phyloP scores from a whole-genome alignment of 78 protist genomes.

The Protostelium mycophagum region DNA sequence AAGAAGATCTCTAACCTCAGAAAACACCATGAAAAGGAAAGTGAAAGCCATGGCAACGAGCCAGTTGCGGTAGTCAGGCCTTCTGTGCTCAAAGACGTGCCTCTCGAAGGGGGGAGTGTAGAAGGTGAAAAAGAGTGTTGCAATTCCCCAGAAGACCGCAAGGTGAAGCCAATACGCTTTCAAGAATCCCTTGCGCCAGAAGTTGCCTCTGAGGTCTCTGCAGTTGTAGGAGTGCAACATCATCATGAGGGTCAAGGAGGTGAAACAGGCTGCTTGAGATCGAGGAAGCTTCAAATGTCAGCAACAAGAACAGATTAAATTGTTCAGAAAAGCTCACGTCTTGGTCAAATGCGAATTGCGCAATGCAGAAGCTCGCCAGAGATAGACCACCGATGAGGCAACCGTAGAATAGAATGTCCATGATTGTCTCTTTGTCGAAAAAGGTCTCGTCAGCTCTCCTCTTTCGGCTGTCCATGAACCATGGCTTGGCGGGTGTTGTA shows the following conservation, averaged over 20 bases:
- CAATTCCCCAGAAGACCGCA: neutral
- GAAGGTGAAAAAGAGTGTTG: neutral
- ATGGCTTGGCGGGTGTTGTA: neutral
- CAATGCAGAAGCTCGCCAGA: neutral
- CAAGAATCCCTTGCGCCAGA: neutral
- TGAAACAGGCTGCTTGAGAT: neutral
- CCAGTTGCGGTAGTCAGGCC: neutral
- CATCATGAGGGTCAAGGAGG: neutral
- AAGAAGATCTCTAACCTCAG: neutral
- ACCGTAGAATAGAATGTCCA: neutral
- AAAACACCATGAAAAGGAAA: neutral
- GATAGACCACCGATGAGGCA: neutral
- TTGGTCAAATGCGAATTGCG: neutral
- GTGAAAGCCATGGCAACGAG: neutral
- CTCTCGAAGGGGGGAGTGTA: neutral
- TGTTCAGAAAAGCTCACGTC: neutral
- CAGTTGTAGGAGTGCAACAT: neutral
- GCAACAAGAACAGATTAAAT: neutral
- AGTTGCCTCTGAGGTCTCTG: neutral
- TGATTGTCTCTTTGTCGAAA: neutral
- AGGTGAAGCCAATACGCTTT: neutral
- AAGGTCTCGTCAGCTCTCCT: constrained; percentile 1
- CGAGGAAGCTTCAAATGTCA: neutral
- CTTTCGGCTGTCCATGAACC: neutral
- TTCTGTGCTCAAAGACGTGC: neutral